These are phyloP conservation scores for Fusarium sp. DNA, from an alignment of 2,329 filamentous ascomycete genomes.

Conservation along the genomic window DNA sequence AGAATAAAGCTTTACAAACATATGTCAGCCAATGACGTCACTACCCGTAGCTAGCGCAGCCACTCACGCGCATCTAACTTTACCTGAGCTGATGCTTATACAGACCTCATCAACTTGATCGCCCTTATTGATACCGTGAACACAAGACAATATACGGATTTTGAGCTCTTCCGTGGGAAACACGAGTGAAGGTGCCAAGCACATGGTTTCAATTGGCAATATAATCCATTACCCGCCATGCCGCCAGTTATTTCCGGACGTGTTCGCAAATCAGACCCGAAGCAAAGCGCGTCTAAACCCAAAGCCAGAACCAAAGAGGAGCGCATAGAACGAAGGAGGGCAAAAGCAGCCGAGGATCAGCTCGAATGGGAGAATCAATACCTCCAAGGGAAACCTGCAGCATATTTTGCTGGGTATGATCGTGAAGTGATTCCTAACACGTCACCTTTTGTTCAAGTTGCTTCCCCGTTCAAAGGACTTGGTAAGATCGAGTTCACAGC, in stretches of 20 bases:
- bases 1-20: background rate
- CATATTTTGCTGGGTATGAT: background rate
- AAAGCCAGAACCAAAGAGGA: background rate
- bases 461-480: conserved; percentile 1
- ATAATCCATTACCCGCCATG: background rate
- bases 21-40: background rate
- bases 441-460: background rate
- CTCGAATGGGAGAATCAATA: background rate
- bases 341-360: background rate
- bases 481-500: conserved; percentile 1
- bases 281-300: background rate
- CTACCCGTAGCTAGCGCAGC: background rate
- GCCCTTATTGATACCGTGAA: background rate
- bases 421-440: background rate
- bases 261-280: background rate
- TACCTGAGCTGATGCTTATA: background rate
- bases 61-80: background rate
- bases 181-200: background rate
- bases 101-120: background rate
- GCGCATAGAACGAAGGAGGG: background rate
- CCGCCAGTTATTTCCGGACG: conserved; percentile 3
- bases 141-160: background rate
- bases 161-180: background rate
- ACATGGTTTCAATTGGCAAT: background rate
- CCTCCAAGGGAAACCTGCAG: conserved; percentile 2